Percentiles rank a stretch among this genome's conserved stretches.
phyloP scores from a whole-genome alignment of 2,329 filamentous ascomycete genomes.

The Pseudogymnoascus sp. region DNA sequence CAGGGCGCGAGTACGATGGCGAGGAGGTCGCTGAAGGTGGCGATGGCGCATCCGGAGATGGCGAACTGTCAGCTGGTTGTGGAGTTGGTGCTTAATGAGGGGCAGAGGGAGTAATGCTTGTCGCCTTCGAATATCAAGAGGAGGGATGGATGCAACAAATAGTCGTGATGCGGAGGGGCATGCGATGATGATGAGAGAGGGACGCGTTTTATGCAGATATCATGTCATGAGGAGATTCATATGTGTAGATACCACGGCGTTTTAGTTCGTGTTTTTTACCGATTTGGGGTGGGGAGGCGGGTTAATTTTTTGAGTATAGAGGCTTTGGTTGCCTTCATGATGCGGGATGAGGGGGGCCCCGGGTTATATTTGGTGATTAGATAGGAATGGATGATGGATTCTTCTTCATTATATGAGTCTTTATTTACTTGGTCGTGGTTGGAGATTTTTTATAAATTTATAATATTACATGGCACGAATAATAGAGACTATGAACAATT shows the following conservation, averaged over 20 bases:
- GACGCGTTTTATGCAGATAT: background rate
- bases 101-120: conserved; percentile 44
- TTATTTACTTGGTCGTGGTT: background rate
- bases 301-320: conserved; percentile 9
- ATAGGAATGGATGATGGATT: conserved; percentile 9
- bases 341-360: background rate
- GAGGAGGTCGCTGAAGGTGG: conserved; percentile 78
- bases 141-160: background rate
- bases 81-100: conserved; percentile 88
- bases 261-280: background rate
- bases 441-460: background rate
- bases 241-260: conserved; percentile 10
- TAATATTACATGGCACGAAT: background rate
- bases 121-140: background rate
- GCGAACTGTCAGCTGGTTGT: conserved; percentile 81
- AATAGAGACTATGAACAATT: background rate
- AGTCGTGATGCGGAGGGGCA: background rate
- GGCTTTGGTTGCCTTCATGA: conserved; percentile 7
- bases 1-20: conserved; percentile 49
- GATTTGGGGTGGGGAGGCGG: background rate
- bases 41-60: conserved; percentile 88
- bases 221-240: conserved; percentile 2
- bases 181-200: conserved; percentile 8
- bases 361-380: background rate
- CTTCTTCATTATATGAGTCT: background rate